These are phyloP conservation scores for Aureobasidium musti DNA, from an alignment of 2,329 filamentous ascomycete genomes.

Conservation along the genomic window DNA sequence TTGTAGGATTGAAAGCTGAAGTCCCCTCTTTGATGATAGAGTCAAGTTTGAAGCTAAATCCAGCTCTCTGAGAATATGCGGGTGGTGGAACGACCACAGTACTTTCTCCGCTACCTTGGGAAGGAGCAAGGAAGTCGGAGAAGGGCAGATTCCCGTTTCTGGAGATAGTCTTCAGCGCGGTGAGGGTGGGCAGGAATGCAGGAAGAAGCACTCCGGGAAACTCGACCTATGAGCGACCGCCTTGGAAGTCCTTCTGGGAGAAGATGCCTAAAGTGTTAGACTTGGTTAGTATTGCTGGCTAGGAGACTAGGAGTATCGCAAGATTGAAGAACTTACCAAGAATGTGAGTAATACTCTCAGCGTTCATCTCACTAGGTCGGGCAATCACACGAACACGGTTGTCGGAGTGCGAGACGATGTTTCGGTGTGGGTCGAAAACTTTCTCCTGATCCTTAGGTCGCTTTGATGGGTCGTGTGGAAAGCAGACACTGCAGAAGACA, in stretches of 20 bases:
- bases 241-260: neutral
- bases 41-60: slow-evolving; percentile 55
- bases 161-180: slow-evolving; percentile 58
- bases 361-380: neutral
- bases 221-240: slow-evolving; percentile 53
- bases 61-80: slow-evolving; percentile 51
- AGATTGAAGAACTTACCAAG: neutral
- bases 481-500: slow-evolving; percentile 38
- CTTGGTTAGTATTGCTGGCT: too few species aligned
- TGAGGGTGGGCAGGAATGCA: slow-evolving; percentile 60
- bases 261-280: neutral
- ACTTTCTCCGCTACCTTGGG: slow-evolving; percentile 26
- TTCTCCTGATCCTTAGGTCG: neutral
- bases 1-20: slow-evolving; percentile 35
- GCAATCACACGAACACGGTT: slow-evolving; percentile 33
- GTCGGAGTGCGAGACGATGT: neutral
- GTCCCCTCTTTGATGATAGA: slow-evolving; percentile 31
- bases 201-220: slow-evolving; percentile 63
- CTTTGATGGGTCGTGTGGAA: slow-evolving; percentile 30
- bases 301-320: neutral
- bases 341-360: neutral
- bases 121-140: slow-evolving; percentile 38
- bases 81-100: slow-evolving; percentile 49
- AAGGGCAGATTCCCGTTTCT: slow-evolving; percentile 38
- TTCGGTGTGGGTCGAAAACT: neutral